Evolutionary conservation across 169 alveolate genomes (phyloP).

Genomic region (Sarcocystis neurona): DNA sequence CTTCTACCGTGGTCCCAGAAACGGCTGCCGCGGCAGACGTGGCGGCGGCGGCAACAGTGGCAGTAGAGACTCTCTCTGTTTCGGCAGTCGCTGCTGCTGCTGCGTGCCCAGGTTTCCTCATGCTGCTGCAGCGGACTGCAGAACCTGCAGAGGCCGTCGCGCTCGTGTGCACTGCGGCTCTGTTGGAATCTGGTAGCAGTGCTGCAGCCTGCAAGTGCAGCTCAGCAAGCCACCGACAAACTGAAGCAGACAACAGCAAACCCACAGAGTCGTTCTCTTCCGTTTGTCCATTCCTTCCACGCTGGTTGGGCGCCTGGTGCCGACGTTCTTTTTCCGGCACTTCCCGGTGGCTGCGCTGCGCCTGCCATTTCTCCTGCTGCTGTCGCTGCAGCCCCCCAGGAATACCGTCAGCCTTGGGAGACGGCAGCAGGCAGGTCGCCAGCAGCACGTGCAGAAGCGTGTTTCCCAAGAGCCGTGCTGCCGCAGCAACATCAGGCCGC

Average conservation of each 20-base stretch:
- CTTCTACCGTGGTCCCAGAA: too few relatives aligned
- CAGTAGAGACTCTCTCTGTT: neutral
- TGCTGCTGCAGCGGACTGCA: slow-evolving; percentile 10
- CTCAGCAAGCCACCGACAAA: slow-evolving; percentile 18
- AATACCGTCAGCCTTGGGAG: too few relatives aligned
- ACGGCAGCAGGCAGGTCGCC: slow-evolving; percentile 28
- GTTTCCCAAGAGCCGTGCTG: too few relatives aligned
- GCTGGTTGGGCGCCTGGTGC: too few relatives aligned
- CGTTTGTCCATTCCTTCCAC: too few relatives aligned
- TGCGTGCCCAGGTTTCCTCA: slow-evolving; percentile 9
- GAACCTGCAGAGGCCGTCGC: slow-evolving; percentile 30
- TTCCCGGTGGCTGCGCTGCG: neutral
- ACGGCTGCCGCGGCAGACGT: neutral
- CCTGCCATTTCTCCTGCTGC: neutral
- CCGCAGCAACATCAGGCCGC: too few relatives aligned
- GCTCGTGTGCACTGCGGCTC: slow-evolving; percentile 41
- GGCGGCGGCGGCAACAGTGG: neutral
- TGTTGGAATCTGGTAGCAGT: slow-evolving; percentile 36
- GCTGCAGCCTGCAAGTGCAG: slow-evolving; percentile 14
- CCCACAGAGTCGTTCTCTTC: too few relatives aligned
- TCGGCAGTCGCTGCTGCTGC: slow-evolving; percentile 41
- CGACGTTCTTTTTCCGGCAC: neutral
- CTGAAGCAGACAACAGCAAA: slow-evolving; percentile 38
- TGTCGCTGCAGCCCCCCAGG: too few relatives aligned
- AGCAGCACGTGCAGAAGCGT: slow-evolving; percentile 53